phyloP scores from a whole-genome alignment of 345 rosid genomes.

The Mercurialis annua region DNA sequence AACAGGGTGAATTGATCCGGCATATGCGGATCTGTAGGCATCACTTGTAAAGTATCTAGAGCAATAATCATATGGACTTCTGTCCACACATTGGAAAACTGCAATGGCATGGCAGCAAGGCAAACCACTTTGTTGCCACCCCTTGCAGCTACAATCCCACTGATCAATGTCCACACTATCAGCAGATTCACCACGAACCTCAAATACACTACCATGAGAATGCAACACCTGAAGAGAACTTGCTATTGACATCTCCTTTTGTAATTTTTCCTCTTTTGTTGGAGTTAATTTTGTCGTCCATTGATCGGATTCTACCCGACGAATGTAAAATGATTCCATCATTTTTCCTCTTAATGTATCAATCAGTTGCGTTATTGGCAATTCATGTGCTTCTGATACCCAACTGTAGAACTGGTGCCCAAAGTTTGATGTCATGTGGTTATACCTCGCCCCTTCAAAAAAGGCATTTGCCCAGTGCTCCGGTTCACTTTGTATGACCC shows the following conservation, averaged over 20 bases:
- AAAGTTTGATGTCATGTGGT: conserved; percentile 64
- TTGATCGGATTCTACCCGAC: conserved; percentile 60
- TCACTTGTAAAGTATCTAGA: conserved; percentile 34
- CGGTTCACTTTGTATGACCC: conserved; percentile 86
- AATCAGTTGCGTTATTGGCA: conserved; percentile 87
- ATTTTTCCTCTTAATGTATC: conserved; percentile 74
- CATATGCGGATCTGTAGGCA: conserved; percentile 16
- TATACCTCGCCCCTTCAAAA: conserved; percentile 75
- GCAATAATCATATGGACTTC: conserved; percentile 76
- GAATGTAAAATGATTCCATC: conserved; percentile 73
- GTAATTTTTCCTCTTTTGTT: conserved; percentile 68
- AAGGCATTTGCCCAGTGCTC: conserved; percentile 84
- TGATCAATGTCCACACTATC: conserved; percentile 57
- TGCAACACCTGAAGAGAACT: conserved; percentile 52
- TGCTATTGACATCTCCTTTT: conserved; percentile 48
- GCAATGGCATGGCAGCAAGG: conserved; percentile 89
- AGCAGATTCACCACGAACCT: conserved; percentile 65
- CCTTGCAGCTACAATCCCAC: conserved; percentile 81
- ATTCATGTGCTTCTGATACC: conserved; percentile 83
- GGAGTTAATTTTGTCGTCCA: conserved; percentile 77
- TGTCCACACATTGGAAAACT: conserved; percentile 50
- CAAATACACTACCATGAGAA: conserved; percentile 46
- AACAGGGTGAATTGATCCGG: conserved; percentile 54
- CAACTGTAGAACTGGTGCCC: conserved; percentile 82
- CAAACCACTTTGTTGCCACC: conserved; percentile 66